phyloP scores from a whole-genome alignment of 768 basidiomycete species.

The Cystofilobasidium ferigula region DNA sequence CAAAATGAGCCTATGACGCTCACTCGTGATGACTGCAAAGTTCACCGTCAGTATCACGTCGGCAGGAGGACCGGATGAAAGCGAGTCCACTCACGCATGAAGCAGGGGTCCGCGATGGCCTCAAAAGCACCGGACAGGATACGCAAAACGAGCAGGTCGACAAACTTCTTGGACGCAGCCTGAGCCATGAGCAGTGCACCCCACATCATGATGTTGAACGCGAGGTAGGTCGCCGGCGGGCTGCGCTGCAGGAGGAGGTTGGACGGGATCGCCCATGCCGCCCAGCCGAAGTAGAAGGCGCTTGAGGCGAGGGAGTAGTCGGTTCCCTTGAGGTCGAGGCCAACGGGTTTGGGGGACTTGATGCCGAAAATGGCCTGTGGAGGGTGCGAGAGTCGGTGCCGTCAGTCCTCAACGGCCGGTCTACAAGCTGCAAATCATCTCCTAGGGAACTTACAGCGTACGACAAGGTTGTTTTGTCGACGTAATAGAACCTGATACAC shows the following conservation, averaged over 20 bases:
- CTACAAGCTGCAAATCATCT: not conserved
- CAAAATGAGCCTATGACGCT: no score
- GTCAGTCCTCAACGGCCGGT: not conserved
- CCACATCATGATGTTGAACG: conserved; percentile 38
- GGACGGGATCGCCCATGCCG: conserved; percentile 42
- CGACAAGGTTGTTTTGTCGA: conserved; percentile 36
- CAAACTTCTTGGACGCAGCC: conserved; percentile 41
- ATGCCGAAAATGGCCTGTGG: conserved; percentile 36
- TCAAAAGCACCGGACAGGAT: conserved; percentile 42
- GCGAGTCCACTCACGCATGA: no score
- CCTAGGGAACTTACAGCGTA: no score
- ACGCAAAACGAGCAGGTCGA: conserved; percentile 39
- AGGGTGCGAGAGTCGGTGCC: not conserved
- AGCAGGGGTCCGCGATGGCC: conserved; percentile 40
- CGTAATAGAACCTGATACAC: not conserved
- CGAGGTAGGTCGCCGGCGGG: conserved; percentile 41
- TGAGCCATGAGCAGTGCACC: conserved; percentile 42
- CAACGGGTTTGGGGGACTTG: conserved; percentile 29
- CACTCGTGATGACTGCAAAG: no score
- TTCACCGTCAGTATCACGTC: no score
- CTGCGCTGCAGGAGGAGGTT: conserved; percentile 42
- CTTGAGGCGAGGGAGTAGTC: conserved; percentile 36
- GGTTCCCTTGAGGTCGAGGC: conserved; percentile 35
- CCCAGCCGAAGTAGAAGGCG: conserved; percentile 38
- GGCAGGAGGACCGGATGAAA: no score